Evolutionary conservation across 768 basidiomycete species (phyloP).

Genomic region (Leccinum obscurum): DNA sequence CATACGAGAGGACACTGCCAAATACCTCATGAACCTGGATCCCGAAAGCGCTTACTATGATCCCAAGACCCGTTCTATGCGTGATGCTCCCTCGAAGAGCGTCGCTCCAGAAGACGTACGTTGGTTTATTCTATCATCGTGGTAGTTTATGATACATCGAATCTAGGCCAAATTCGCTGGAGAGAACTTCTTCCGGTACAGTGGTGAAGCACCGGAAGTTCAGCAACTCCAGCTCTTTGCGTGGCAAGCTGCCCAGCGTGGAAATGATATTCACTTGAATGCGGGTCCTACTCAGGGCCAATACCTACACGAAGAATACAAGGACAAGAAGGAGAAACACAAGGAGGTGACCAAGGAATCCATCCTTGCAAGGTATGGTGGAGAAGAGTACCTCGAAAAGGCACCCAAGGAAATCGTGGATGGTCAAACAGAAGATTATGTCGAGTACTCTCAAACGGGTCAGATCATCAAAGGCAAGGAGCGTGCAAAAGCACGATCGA

Average conservation of each 20-base stretch:
- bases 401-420: constrained; percentile 91
- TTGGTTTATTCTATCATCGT: constrained; percentile 10
- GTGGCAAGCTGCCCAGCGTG: constrained; percentile 91
- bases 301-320: constrained; percentile 87
- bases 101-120: constrained; percentile 86
- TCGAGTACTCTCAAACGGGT: constrained; percentile 93
- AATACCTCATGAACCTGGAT: constrained; percentile 96
- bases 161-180: constrained; percentile 85
- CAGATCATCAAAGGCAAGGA: constrained; percentile 91
- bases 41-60: constrained; percentile 97
- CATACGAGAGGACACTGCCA: constrained; percentile 98
- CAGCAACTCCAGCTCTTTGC: constrained; percentile 94
- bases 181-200: constrained; percentile 91
- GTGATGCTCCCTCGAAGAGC: constrained; percentile 85
- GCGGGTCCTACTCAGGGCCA: constrained; percentile 97
- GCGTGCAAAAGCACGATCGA: constrained; percentile 81
- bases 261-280: constrained; percentile 93
- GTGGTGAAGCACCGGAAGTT: constrained; percentile 91
- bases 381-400: constrained; percentile 85
- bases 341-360: constrained; percentile 88
- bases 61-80: constrained; percentile 99
- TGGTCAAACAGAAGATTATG: constrained; percentile 96
- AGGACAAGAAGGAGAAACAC: constrained; percentile 87
- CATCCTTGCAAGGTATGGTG: constrained; percentile 92
- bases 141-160: constrained; percentile 3